Conservation (phyloP, 1,284 basidiomycete species). For the Lentinula novae-zelandiae region DNA sequence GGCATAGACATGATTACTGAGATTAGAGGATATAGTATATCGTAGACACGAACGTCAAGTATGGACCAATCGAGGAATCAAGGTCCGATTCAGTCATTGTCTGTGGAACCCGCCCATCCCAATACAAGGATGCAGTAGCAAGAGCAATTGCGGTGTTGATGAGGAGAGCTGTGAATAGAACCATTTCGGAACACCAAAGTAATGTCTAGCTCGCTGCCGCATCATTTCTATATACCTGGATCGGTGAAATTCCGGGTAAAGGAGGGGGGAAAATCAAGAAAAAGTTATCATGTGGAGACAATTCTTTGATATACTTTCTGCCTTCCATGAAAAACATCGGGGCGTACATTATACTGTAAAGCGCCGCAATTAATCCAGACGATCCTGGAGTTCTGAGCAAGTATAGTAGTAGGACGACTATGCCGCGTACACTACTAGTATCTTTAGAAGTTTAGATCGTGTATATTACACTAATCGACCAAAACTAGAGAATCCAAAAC, state of each 20-base stretch:
- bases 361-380: not conserved
- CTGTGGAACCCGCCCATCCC: conserved; percentile 50
- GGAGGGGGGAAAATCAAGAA: too few species aligned
- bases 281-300: not conserved
- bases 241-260: not conserved
- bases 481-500: conserved; percentile 83
- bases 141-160: not conserved
- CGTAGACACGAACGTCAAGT: conserved; percentile 41
- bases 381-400: too few species aligned
- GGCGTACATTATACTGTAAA: not conserved
- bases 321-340: not conserved
- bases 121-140: conserved; percentile 25
- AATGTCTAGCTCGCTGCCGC: not conserved
- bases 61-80: conserved; percentile 45
- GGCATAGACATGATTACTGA: not conserved
- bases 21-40: not conserved
- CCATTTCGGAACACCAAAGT: not conserved
- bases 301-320: too few species aligned
- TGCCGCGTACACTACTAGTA: not conserved
- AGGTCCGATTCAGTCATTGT: conserved; percentile 38
- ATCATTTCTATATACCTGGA: not conserved
- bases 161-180: not conserved
- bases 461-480: conserved; percentile 38
- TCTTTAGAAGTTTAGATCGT: not conserved
- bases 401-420: too few species aligned